phyloP scores from a whole-genome alignment of 768 basidiomycete species.

The Tubosaeta brunneosetosa region DNA sequence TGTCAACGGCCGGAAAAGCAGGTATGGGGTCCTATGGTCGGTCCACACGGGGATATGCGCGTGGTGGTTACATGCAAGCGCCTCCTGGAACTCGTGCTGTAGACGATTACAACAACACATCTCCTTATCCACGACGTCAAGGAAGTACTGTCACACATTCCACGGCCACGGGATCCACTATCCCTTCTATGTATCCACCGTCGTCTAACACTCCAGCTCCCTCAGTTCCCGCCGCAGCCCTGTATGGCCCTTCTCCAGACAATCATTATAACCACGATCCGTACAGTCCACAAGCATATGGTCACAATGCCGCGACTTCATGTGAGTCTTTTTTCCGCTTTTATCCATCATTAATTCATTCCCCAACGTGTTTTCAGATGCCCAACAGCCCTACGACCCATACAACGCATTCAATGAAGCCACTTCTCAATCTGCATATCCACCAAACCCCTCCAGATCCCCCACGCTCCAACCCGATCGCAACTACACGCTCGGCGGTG shows the following conservation, averaged over 20 bases:
- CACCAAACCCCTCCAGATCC: slow-evolving; percentile 12
- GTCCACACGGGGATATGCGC: slow-evolving; percentile 33
- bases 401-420: slow-evolving; percentile 40
- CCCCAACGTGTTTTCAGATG: slow-evolving; percentile 37
- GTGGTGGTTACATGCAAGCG: slow-evolving; percentile 64
- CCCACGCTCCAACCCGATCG: slow-evolving; percentile 36
- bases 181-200: slow-evolving; percentile 35
- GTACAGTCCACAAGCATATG: slow-evolving; percentile 37
- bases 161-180: slow-evolving; percentile 39
- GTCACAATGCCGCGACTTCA: slow-evolving; percentile 48
- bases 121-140: slow-evolving; percentile 42
- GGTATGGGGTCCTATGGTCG: slow-evolving; percentile 30
- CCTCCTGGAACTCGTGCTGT: slow-evolving; percentile 63
- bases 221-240: slow-evolving; percentile 5
- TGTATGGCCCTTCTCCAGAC: slow-evolving; percentile 19
- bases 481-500: slow-evolving; percentile 55
- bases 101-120: slow-evolving; percentile 64
- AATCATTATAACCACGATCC: slow-evolving; percentile 26
- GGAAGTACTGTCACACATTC: slow-evolving; percentile 36
- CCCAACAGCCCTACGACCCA: slow-evolving; percentile 51
- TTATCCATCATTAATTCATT: background rate
- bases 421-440: slow-evolving; percentile 26
- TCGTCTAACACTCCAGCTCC: slow-evolving; percentile 24
- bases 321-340: slow-evolving; percentile 38
- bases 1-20: slow-evolving; percentile 17